phyloP scores from a whole-genome alignment of 768 basidiomycete species.

The Inosperma sp. region DNA sequence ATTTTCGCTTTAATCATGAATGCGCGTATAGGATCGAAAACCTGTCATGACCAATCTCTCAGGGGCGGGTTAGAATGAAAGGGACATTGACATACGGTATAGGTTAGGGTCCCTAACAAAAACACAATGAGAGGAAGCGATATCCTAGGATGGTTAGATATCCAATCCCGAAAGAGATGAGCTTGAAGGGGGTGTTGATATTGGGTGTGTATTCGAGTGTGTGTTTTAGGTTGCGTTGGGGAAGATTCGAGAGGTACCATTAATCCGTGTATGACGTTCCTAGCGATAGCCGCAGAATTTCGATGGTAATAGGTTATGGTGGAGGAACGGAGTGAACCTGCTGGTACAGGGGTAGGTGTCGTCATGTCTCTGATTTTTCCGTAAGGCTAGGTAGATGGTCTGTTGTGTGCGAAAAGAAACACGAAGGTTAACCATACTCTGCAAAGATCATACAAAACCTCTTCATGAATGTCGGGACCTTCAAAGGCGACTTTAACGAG shows the following conservation, averaged over 20 bases:
- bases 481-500: constrained; percentile 79
- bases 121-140: constrained; percentile 79
- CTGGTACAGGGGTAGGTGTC: constrained; percentile 54
- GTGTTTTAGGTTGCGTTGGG: constrained; percentile 27
- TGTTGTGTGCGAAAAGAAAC: too few relatives aligned
- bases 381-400: too few relatives aligned
- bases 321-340: constrained; percentile 63
- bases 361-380: constrained; percentile 71
- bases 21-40: constrained; percentile 89
- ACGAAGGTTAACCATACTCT: constrained; percentile 61
- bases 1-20: constrained; percentile 81
- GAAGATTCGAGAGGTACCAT: constrained; percentile 26
- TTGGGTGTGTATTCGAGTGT: constrained; percentile 44
- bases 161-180: constrained; percentile 71
- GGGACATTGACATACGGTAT: constrained; percentile 63
- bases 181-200: constrained; percentile 65
- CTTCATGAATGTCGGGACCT: constrained; percentile 82
- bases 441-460: constrained; percentile 70
- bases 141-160: constrained; percentile 81
- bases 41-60: constrained; percentile 37
- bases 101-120: constrained; percentile 83
- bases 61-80: not conserved
- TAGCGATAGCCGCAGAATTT: constrained; percentile 73
- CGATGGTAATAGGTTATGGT: constrained; percentile 58
- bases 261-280: constrained; percentile 74